A percentile compares a stretch with the other conserved stretches of the same genome.
Evolutionary conservation across 306 rosid genomes (phyloP).

Genomic region (Prunus mira): DNA sequence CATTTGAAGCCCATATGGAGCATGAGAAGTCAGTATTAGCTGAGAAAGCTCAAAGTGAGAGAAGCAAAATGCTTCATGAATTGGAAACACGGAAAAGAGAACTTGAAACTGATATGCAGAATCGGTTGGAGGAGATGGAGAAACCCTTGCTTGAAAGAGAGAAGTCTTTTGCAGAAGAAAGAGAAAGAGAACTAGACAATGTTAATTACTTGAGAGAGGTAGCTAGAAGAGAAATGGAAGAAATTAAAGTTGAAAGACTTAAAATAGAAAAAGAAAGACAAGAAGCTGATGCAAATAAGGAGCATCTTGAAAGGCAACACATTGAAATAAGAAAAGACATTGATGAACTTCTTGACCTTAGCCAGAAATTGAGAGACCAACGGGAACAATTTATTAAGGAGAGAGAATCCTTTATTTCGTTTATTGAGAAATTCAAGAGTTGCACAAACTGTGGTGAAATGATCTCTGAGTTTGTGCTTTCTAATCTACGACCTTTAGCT

Average conservation of each 20-base stretch:
- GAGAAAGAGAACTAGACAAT: slow-evolving; percentile 62
- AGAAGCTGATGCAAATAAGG: slow-evolving; percentile 66
- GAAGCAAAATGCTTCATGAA: slow-evolving; percentile 74
- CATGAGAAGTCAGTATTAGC: slow-evolving; percentile 61
- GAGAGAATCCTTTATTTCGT: slow-evolving; percentile 66
- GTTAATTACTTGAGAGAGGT: slow-evolving; percentile 73
- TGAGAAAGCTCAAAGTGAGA: slow-evolving; percentile 67
- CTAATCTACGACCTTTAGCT: slow-evolving; percentile 56
- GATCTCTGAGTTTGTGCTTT: slow-evolving; percentile 68
- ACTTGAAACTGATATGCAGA: slow-evolving; percentile 81
- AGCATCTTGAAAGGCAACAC: slow-evolving; percentile 67
- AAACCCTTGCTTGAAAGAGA: slow-evolving; percentile 60
- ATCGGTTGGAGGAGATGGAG: slow-evolving; percentile 75
- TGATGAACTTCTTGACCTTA: slow-evolving; percentile 72
- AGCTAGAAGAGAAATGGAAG: slow-evolving; percentile 88
- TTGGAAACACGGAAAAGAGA: slow-evolving; percentile 65
- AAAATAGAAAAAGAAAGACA: slow-evolving; percentile 72
- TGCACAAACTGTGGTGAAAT: slow-evolving; percentile 73
- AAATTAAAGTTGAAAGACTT: slow-evolving; percentile 63
- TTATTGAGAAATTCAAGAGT: slow-evolving; percentile 61
- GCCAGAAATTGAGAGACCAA: slow-evolving; percentile 64
- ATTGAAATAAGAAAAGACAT: slow-evolving; percentile 82
- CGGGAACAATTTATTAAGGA: slow-evolving; percentile 71
- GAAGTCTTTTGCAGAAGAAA: slow-evolving; percentile 68
- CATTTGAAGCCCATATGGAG: slow-evolving; percentile 77